phyloP scores from a whole-genome alignment of 108 stramenopile species.

The Skeletonema menzelii region DNA sequence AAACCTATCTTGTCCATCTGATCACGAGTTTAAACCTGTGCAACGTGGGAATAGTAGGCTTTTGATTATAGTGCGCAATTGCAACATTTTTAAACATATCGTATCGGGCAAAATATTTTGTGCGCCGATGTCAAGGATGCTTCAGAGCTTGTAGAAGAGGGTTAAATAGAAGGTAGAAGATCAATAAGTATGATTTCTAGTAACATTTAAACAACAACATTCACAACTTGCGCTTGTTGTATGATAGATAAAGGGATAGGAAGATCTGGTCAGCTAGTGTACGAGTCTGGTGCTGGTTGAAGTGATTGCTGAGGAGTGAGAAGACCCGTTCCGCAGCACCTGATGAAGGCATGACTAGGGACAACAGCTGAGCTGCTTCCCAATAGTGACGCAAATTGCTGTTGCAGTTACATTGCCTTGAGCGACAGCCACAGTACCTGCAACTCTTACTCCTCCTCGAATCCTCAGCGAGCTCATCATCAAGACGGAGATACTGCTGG shows the following conservation, averaged over 20 bases:
- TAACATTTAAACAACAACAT: too few species aligned
- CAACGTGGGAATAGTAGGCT: too few species aligned
- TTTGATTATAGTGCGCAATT: too few species aligned
- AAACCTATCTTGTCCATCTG: too few species aligned
- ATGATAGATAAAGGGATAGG: background rate
- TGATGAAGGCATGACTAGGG: conserved; percentile 1
- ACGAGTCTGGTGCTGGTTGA: background rate
- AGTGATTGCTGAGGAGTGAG: conserved; percentile 5
- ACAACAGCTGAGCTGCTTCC: background rate
- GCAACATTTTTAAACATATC: too few species aligned
- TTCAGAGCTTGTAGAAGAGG: too few species aligned
- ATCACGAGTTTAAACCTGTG: too few species aligned
- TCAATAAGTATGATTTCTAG: too few species aligned
- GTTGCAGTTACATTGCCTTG: background rate
- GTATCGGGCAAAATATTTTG: too few species aligned
- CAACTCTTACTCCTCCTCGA: background rate
- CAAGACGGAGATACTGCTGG: background rate
- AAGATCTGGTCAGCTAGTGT: background rate
- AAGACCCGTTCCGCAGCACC: conserved; percentile 6
- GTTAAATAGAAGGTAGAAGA: too few species aligned
- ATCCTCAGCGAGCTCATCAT: background rate
- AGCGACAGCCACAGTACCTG: background rate
- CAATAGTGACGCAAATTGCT: background rate
- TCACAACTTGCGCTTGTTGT: conserved; percentile 9
- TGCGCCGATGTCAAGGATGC: too few species aligned